Percentiles rank a stretch among this genome's conserved stretches.
Evolutionary conservation across 306 rosid species (phyloP).

Genomic region (Lupinus albus): DNA sequence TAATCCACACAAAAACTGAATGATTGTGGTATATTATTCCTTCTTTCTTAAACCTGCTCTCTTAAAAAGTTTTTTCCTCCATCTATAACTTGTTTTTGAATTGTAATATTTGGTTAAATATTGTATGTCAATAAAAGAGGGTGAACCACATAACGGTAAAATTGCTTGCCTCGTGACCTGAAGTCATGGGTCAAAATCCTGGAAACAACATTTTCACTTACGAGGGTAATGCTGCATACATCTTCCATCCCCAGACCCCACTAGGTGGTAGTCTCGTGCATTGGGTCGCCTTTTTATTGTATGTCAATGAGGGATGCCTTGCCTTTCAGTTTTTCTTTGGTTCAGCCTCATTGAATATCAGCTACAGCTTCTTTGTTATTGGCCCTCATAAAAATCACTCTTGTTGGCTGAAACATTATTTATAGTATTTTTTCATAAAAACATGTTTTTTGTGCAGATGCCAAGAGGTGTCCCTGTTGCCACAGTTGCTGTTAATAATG

Average conservation of each 20-base stretch:
- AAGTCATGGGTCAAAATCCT: too few relatives aligned
- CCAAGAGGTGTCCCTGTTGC: slow-evolving; percentile 91
- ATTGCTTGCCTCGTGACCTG: too few relatives aligned
- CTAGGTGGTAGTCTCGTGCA: too few relatives aligned
- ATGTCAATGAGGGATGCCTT: background rate
- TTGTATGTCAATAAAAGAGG: background rate
- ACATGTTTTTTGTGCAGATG: slow-evolving; percentile 59
- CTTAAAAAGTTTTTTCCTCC: background rate
- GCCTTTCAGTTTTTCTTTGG: background rate
- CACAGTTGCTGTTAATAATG: slow-evolving; percentile 78
- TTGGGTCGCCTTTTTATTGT: too few relatives aligned
- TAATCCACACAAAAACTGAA: background rate
- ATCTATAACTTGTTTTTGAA: slow-evolving; percentile 12
- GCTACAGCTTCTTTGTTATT: slow-evolving; percentile 9
- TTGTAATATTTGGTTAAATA: background rate
- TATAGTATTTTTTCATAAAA: background rate
- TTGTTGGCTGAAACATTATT: background rate
- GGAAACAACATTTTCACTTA: too few relatives aligned
- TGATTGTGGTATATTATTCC: background rate
- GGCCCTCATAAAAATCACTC: background rate
- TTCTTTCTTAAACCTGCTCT: background rate
- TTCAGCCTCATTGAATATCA: slow-evolving; percentile 17
- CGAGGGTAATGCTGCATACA: too few relatives aligned
- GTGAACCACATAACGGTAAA: too few relatives aligned
- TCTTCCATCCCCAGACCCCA: too few relatives aligned